These are phyloP conservation scores for Zizania latifolia DNA, from an alignment of 176 grass and related monocot species.

Conservation along the genomic window DNA sequence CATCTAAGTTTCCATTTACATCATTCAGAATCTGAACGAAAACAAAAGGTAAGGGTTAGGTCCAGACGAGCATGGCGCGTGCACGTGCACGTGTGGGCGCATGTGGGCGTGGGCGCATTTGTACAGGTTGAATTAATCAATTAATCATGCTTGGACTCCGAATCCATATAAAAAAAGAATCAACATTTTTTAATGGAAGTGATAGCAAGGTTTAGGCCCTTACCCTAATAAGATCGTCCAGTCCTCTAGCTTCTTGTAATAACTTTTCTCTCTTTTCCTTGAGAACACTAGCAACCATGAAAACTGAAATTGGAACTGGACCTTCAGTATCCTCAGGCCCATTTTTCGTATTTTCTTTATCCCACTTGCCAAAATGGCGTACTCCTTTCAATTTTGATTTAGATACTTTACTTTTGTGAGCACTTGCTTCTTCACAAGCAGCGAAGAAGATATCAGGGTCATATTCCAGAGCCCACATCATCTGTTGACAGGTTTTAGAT, in stretches of 20 bases:
- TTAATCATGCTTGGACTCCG: too few relatives aligned
- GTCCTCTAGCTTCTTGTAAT: slow-evolving; percentile 68
- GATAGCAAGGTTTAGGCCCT: background rate
- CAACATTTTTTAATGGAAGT: too few relatives aligned
- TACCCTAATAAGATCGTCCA: slow-evolving; percentile 91
- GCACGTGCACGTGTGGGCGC: too few relatives aligned
- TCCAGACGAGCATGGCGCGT: too few relatives aligned
- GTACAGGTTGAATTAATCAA: too few relatives aligned
- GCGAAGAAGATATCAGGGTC: slow-evolving; percentile 64
- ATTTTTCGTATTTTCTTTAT: slow-evolving; percentile 82
- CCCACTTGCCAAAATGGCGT: slow-evolving; percentile 80
- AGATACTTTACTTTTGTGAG: slow-evolving; percentile 42
- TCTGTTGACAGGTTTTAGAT: slow-evolving; percentile 43
- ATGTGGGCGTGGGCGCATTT: too few relatives aligned
- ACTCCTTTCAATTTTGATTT: slow-evolving; percentile 65
- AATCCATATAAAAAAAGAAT: too few relatives aligned
- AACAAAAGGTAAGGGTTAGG: too few relatives aligned
- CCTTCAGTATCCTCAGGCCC: slow-evolving; percentile 39
- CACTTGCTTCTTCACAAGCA: slow-evolving; percentile 17
- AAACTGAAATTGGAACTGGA: slow-evolving; percentile 90
- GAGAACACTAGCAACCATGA: slow-evolving; percentile 93
- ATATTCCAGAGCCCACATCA: slow-evolving; percentile 99
- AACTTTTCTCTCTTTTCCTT: slow-evolving; percentile 84
- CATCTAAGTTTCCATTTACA: slow-evolving; percentile 74
- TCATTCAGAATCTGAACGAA: slow-evolving; percentile 70